Conservation (phyloP, 441 rosid species). For the Bruguiera hainesii region DNA sequence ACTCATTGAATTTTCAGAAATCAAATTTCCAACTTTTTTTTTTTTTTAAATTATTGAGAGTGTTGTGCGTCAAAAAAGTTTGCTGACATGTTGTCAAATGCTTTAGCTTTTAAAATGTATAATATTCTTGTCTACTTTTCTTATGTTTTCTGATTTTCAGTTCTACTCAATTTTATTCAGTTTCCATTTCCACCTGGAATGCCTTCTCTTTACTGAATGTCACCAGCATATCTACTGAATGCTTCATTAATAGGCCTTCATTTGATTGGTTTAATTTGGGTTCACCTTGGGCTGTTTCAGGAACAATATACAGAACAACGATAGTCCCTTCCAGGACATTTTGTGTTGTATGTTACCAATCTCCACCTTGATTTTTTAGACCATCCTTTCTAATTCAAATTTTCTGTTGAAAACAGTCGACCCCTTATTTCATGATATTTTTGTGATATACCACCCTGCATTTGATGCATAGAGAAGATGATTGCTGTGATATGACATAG, state of each 20-base stretch:
- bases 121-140: neutral
- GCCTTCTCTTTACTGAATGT: slow-evolving; percentile 8
- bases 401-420: no score
- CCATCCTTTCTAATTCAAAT: no score
- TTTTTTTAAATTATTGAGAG: neutral
- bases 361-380: slow-evolving; percentile 16
- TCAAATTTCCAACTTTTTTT: neutral
- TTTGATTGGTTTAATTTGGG: slow-evolving; percentile 19
- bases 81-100: neutral
- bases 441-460: neutral
- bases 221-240: slow-evolving; percentile 8
- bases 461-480: neutral
- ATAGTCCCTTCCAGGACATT: slow-evolving; percentile 91
- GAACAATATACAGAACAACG: slow-evolving; percentile 83
- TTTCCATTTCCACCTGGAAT: slow-evolving; percentile 9
- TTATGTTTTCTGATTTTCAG: neutral
- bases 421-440: neutral
- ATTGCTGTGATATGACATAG: slow-evolving; percentile 13
- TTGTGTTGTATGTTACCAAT: slow-evolving; percentile 59
- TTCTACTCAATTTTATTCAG: slow-evolving; percentile 7
- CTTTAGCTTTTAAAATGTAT: no score
- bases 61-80: neutral
- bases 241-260: slow-evolving; percentile 7
- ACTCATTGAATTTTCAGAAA: neutral
- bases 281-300: slow-evolving; percentile 41